A percentile compares a stretch with the other conserved stretches of the same genome.
These are phyloP conservation scores for Sporisorium sorghi DNA, from an alignment of 1,284 basidiomycete species.

Conservation along the genomic window DNA sequence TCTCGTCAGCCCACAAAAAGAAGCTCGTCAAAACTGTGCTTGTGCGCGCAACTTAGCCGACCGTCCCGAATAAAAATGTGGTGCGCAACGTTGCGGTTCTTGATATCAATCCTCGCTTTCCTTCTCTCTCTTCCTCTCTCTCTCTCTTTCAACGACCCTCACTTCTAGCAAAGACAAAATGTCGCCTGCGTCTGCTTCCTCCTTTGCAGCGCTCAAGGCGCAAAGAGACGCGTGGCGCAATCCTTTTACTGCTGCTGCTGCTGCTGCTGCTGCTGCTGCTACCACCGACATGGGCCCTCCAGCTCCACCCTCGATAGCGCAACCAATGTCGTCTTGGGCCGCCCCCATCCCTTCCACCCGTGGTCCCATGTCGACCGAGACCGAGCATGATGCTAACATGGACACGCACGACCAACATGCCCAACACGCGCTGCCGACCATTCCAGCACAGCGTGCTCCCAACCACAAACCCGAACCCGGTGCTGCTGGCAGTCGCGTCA, in stretches of 20 bases:
- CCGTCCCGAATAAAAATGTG: neutral
- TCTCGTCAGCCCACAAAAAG: no score
- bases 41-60: no score
- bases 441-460: neutral
- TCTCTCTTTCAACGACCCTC: no score
- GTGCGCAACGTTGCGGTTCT: no score
- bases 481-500: conserved; percentile 29
- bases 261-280: neutral
- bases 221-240: conserved; percentile 40
- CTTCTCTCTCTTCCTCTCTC: no score
- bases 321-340: conserved; percentile 6
- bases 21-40: no score
- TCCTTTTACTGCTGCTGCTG: conserved; percentile 15
- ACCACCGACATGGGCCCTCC: conserved; percentile 19
- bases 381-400: neutral
- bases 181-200: no score
- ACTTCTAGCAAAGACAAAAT: no score
- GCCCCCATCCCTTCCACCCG: conserved; percentile 12
- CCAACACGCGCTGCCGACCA: neutral
- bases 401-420: neutral
- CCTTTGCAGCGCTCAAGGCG: conserved; percentile 46
- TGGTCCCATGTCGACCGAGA: no score
- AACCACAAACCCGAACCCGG: conserved; percentile 18
- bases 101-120: no score
- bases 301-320: neutral